These are phyloP conservation scores for Penicillium sp. DNA, from an alignment of 2,329 filamentous ascomycete species.

Conservation along the genomic window DNA sequence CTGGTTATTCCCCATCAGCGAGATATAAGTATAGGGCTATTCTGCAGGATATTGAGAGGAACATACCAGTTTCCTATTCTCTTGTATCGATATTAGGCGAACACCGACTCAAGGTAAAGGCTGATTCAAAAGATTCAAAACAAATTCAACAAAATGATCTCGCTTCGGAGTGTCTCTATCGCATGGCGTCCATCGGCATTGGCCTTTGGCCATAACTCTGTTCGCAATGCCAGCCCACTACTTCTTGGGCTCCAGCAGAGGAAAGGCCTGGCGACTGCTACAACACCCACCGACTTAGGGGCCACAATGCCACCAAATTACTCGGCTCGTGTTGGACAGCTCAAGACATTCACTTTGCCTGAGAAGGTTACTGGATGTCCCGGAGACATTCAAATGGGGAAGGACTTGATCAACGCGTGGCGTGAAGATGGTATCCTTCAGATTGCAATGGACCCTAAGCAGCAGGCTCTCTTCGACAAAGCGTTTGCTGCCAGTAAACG, in stretches of 20 bases:
- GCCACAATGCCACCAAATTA: background rate
- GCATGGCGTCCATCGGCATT: too few relatives aligned
- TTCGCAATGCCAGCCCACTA: background rate
- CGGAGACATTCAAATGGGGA: background rate
- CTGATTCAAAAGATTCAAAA: background rate
- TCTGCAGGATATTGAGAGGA: background rate
- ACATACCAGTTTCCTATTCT: background rate
- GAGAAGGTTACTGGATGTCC: background rate
- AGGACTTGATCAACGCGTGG: background rate
- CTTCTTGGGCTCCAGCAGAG: background rate
- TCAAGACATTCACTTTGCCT: background rate
- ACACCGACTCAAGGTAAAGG: background rate
- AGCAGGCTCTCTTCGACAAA: background rate
- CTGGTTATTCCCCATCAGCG: background rate
- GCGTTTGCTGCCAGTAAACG: background rate
- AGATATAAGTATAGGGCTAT: background rate
- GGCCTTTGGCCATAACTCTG: background rate
- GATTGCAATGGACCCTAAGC: background rate
- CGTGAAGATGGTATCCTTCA: background rate
- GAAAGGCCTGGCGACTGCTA: background rate
- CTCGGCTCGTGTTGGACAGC: background rate
- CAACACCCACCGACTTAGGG: background rate
- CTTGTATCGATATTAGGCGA: background rate
- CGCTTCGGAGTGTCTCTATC: background rate
- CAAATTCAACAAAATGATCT: background rate